These are phyloP conservation scores for Chamaecrista fasciculata DNA, from an alignment of 306 rosid genomes.

Conservation along the genomic window DNA sequence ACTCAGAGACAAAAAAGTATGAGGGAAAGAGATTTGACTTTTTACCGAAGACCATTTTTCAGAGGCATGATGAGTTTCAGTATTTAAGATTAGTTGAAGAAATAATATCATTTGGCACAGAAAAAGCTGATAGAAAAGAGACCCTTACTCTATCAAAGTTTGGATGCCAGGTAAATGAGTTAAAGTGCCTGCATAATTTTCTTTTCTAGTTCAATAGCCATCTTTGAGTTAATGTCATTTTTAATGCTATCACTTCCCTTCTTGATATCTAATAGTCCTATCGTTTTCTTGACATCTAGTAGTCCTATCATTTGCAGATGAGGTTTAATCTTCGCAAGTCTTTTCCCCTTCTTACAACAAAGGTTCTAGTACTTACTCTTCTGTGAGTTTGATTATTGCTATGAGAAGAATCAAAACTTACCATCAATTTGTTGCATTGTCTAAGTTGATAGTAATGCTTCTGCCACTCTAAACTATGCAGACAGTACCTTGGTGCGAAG, in stretches of 20 bases:
- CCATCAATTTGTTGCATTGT: neutral
- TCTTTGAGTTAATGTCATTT: neutral
- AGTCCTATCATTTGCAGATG: conserved; percentile 36
- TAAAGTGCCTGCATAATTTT: neutral
- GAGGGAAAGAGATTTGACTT: conserved; percentile 51
- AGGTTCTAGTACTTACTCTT: conserved; percentile 33
- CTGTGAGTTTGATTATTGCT: neutral
- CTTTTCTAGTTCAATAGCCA: neutral
- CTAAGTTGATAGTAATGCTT: neutral
- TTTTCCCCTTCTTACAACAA: conserved; percentile 63
- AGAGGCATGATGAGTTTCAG: conserved; percentile 48
- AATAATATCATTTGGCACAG: conserved; percentile 43
- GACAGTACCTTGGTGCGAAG: conserved; percentile 67
- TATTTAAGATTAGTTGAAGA: conserved; percentile 56
- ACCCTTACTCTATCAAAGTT: conserved; percentile 43
- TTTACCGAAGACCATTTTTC: conserved; percentile 54
- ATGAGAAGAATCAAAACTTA: neutral
- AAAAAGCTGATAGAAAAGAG: conserved; percentile 48
- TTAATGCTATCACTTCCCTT: neutral
- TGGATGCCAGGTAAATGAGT: conserved; percentile 56
- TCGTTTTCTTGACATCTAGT: too few relatives aligned
- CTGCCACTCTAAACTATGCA: conserved; percentile 12
- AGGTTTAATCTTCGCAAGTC: conserved; percentile 51
- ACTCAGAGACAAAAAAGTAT: conserved; percentile 26
- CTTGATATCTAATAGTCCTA: neutral